Base-by-base conservation (phyloP, 2,329 filamentous ascomycete genomes). In the Alternaria rosae region DNA sequence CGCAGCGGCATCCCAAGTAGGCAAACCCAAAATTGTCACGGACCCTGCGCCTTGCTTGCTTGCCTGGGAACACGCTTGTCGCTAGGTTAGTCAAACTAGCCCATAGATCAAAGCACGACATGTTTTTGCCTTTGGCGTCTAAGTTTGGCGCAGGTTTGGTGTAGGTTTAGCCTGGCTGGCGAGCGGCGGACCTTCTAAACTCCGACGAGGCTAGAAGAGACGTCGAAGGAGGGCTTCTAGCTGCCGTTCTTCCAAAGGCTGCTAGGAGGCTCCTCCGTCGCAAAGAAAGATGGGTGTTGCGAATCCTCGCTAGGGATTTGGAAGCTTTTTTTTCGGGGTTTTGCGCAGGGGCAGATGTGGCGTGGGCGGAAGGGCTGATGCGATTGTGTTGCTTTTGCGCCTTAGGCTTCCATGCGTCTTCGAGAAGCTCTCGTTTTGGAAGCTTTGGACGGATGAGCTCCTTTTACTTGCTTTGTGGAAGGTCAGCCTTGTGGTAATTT, bases 131-230 rank as follows among this genome's bases (percentile, higher is more conserved):
- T 51, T 51, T 25, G 32, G 47, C 30, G 35, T 51, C 47, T 38
- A 51, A 51, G 30, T 51, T 51, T 51, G 47, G 47, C 47, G 30
- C 47, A 35, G 30, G 28, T 51, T 51, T 51, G 47, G 47, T 35
- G 47, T 51, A 51, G 23, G 20, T 38, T 51, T 38, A 51, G 30
- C 30, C 23, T 38, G 15, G 20, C 47, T 51, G 20, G 23, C 47
- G 26, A 51, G 30, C 28, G 30, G 23, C 5, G 21, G 35, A 3
- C 1, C 15, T 11, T 20, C 20, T 51, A 51, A 38, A 25, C 15
- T 25, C 28, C 47, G 47, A 51, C 20, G 28, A 51, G 23, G 47
- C 47, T 51, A 51, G 47, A 51, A 51, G 30, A 25, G 21, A 32
- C 20, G 30, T 15, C 28, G 30, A 38, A 51, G 15, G 20, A 13